These are phyloP conservation scores for Sedum album DNA, from an alignment of 164 flowering plant species.

Conservation along the genomic window DNA sequence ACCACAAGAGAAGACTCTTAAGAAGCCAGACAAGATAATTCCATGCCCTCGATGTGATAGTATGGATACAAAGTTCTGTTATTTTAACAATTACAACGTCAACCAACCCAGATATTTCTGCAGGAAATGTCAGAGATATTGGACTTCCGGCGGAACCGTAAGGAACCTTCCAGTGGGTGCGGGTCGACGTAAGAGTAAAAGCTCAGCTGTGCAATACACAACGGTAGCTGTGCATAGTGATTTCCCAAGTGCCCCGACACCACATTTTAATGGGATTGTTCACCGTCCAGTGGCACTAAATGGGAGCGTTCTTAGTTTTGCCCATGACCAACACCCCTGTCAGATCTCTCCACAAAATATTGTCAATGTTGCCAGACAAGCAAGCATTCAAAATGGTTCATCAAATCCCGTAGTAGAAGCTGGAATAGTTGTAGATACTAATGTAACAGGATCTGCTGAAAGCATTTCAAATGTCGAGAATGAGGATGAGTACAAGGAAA, in stretches of 20 bases:
- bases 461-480: no score
- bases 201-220: slow-evolving; percentile 20
- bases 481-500: neutral
- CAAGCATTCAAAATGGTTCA: slow-evolving; percentile 11
- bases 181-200: slow-evolving; percentile 48
- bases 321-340: slow-evolving; percentile 13
- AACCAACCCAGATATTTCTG: slow-evolving; percentile 56
- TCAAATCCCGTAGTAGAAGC: no score
- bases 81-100: slow-evolving; percentile 51
- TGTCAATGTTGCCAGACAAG: slow-evolving; percentile 10
- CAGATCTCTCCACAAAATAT: neutral
- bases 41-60: slow-evolving; percentile 53
- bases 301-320: slow-evolving; percentile 34
- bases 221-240: slow-evolving; percentile 24
- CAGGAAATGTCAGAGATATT: slow-evolving; percentile 47
- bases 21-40: slow-evolving; percentile 47
- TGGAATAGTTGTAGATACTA: neutral
- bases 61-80: slow-evolving; percentile 55
- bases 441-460: neutral
- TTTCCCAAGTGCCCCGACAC: slow-evolving; percentile 13
- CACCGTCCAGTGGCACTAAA: slow-evolving; percentile 11
- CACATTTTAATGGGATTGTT: slow-evolving; percentile 12
- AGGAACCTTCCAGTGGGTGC: slow-evolving; percentile 53
- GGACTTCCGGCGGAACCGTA: slow-evolving; percentile 58
- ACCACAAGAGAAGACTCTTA: slow-evolving; percentile 26